Percentiles rank a stretch among this genome's conserved stretches.
Evolutionary conservation across 768 basidiomycete species (phyloP).

Genomic region (Gloeophyllum trabeum): DNA sequence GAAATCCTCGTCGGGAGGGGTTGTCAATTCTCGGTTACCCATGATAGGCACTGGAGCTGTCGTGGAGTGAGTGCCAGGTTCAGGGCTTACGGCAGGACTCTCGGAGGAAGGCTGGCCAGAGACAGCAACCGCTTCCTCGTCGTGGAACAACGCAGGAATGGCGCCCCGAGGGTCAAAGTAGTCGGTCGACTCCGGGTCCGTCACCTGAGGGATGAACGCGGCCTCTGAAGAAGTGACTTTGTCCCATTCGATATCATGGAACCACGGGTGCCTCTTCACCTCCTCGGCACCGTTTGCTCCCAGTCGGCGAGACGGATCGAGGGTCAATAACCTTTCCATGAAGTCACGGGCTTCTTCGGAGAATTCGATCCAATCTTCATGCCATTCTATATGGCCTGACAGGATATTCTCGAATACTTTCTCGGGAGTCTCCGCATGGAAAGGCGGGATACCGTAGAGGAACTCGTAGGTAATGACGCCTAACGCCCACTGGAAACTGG

Average conservation of each 20-base stretch:
- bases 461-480: slow-evolving; percentile 99
- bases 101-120: slow-evolving; percentile 39
- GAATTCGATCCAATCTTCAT: slow-evolving; percentile 85
- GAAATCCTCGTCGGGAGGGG: slow-evolving; percentile 69
- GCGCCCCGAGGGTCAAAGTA: slow-evolving; percentile 98
- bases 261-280: slow-evolving; percentile 87
- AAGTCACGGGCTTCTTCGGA: slow-evolving; percentile 84
- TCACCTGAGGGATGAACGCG: slow-evolving; percentile 89
- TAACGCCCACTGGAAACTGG: slow-evolving; percentile 75
- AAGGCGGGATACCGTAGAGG: slow-evolving; percentile 91
- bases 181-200: slow-evolving; percentile 97
- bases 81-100: slow-evolving; percentile 21
- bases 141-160: slow-evolving; percentile 81
- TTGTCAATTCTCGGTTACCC: slow-evolving; percentile 25
- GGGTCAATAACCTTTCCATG: slow-evolving; percentile 76
- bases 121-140: slow-evolving; percentile 57
- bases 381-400: slow-evolving; percentile 90
- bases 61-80: slow-evolving; percentile 18
- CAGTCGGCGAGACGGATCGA: slow-evolving; percentile 69
- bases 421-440: slow-evolving; percentile 95
- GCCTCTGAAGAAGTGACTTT: slow-evolving; percentile 82
- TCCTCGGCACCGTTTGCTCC: slow-evolving; percentile 85
- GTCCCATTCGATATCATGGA: slow-evolving; percentile 88
- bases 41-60: slow-evolving; percentile 26
- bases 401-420: slow-evolving; percentile 98